Evolutionary conservation across 148 eudicot genomes (phyloP).

Genomic region (Silene latifolia): DNA sequence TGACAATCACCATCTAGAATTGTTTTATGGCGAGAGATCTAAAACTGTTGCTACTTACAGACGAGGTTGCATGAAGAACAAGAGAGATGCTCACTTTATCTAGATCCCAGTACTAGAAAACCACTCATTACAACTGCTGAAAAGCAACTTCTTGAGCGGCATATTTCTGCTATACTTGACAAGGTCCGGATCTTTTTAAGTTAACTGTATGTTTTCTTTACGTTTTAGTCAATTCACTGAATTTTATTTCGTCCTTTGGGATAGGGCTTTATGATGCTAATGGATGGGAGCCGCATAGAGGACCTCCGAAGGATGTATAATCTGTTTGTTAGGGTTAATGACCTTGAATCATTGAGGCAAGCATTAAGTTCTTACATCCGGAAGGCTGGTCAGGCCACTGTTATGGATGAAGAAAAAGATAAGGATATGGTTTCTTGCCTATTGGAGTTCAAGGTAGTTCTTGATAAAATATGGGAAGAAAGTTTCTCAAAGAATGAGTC

Average conservation of each 20-base stretch:
- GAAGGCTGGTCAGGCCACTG: constrained; percentile 72
- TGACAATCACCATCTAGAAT: background rate
- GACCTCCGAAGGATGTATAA: constrained; percentile 81
- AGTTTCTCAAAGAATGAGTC: constrained; percentile 84
- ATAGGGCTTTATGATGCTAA: constrained; percentile 84
- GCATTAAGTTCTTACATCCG: constrained; percentile 74
- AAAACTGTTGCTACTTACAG: constrained; percentile 42
- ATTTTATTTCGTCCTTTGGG: constrained; percentile 14
- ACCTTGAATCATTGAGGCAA: constrained; percentile 79
- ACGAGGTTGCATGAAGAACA: constrained; percentile 87
- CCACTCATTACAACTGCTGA: constrained; percentile 82
- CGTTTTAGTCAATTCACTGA: background rate
- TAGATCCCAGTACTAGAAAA: constrained; percentile 85
- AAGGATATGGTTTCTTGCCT: constrained; percentile 91
- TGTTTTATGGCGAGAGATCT: constrained; percentile 14
- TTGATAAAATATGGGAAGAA: constrained; percentile 90
- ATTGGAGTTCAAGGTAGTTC: constrained; percentile 77
- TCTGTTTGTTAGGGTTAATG: constrained; percentile 67
- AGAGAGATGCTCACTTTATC: constrained; percentile 80
- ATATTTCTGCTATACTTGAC: constrained; percentile 82
- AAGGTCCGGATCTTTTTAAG: constrained; percentile 45
- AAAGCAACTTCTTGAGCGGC: constrained; percentile 85
- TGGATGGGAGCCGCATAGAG: constrained; percentile 80
- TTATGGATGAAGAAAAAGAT: constrained; percentile 96
- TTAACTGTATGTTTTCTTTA: background rate